A percentile compares a stretch with the other conserved stretches of the same genome.
Evolutionary conservation across 169 alveolate species (phyloP).

Genomic region (Plasmodium gonderi): DNA sequence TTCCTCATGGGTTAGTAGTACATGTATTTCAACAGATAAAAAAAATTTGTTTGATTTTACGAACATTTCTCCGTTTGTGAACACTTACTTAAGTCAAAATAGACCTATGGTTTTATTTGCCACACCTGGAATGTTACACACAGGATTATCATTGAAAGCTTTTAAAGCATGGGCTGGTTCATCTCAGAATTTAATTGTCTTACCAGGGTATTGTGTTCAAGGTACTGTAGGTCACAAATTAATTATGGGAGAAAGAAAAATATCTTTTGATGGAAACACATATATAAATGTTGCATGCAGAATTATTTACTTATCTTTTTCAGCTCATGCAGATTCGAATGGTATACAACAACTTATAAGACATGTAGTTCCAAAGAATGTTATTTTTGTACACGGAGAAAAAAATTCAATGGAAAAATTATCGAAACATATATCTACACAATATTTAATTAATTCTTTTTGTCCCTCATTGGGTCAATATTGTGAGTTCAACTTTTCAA

Average conservation of each 20-base stretch:
- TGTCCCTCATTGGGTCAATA: slow-evolving; percentile 64
- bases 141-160: slow-evolving; percentile 96
- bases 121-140: slow-evolving; percentile 99
- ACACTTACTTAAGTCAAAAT: slow-evolving; percentile 89
- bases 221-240: slow-evolving; percentile 98
- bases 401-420: slow-evolving; percentile 94
- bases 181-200: slow-evolving; percentile 94
- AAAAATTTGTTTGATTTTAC: slow-evolving; percentile 94
- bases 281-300: slow-evolving; percentile 91
- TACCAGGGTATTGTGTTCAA: slow-evolving; percentile 99
- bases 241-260: slow-evolving; percentile 89
- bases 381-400: slow-evolving; percentile 98
- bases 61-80: slow-evolving; percentile 93
- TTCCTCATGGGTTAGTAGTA: slow-evolving; percentile 95
- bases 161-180: slow-evolving; percentile 97
- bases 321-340: slow-evolving; percentile 99
- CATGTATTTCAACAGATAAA: slow-evolving; percentile 84
- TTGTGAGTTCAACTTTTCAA: slow-evolving; percentile 28
- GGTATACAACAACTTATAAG: slow-evolving; percentile 94
- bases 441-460: slow-evolving; percentile 31
- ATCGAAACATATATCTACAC: slow-evolving; percentile 79
- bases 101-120: slow-evolving; percentile 99
- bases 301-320: slow-evolving; percentile 95
- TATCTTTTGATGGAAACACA: slow-evolving; percentile 39
- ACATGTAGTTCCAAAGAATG: slow-evolving; percentile 92